A percentile compares a stretch with the other conserved stretches of the same genome.
These are phyloP conservation scores for Ascochyta lentis DNA, from an alignment of 2,329 filamentous ascomycete species.

Conservation along the genomic window DNA sequence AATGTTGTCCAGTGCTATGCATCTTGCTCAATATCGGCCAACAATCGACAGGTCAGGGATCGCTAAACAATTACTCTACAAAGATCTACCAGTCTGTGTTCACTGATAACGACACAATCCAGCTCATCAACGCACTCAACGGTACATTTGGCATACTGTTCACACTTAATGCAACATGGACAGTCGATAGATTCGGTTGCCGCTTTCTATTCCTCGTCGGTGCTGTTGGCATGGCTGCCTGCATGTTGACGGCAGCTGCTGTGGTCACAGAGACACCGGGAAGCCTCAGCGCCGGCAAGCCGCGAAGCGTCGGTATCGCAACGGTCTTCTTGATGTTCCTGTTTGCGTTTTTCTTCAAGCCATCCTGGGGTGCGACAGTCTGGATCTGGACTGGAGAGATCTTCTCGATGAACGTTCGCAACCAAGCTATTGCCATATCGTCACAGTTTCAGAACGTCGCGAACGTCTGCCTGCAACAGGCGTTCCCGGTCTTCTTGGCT, in stretches of 20 bases:
- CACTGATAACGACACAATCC: slow-evolving; percentile 57
- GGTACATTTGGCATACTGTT: slow-evolving; percentile 72
- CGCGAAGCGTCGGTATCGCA: slow-evolving; percentile 60
- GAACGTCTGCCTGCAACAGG: slow-evolving; percentile 4
- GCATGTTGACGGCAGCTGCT: slow-evolving; percentile 68
- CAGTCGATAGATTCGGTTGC: slow-evolving; percentile 70
- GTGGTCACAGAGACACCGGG: slow-evolving; percentile 60
- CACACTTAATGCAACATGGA: slow-evolving; percentile 72
- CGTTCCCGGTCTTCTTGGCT: slow-evolving; percentile 1
- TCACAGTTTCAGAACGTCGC: slow-evolving; percentile 2
- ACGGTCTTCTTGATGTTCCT: slow-evolving; percentile 56
- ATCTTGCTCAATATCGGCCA: slow-evolving; percentile 70
- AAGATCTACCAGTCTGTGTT: slow-evolving; percentile 73
- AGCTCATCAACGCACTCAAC: slow-evolving; percentile 73
- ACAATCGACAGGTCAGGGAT: slow-evolving; percentile 72
- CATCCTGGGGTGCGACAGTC: slow-evolving; percentile 70
- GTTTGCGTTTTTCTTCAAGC: slow-evolving; percentile 68
- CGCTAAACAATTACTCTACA: slow-evolving; percentile 71
- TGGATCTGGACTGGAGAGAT: slow-evolving; percentile 73
- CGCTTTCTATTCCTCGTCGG: slow-evolving; percentile 70
- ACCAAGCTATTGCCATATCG: slow-evolving; percentile 6
- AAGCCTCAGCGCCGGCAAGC: slow-evolving; percentile 30
- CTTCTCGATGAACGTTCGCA: slow-evolving; percentile 72
- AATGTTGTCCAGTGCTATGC: slow-evolving; percentile 50
- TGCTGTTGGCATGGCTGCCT: slow-evolving; percentile 68